These are phyloP conservation scores for Amborella trichopoda DNA, from an alignment of 164 flowering plant genomes.

Conservation along the genomic window DNA sequence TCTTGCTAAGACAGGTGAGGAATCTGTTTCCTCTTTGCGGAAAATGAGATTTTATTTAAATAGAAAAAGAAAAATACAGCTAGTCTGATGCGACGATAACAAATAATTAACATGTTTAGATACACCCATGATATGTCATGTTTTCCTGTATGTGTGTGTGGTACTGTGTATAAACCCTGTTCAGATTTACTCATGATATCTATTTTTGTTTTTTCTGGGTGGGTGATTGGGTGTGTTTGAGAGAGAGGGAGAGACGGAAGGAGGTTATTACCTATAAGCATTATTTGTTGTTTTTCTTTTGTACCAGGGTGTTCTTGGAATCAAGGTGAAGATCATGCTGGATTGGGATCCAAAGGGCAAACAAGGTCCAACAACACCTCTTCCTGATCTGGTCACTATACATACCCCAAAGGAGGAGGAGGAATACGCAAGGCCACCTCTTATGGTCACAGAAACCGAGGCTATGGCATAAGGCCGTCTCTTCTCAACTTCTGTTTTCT, in stretches of 20 bases:
- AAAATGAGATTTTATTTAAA: neutral
- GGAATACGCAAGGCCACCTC: constrained; percentile 5
- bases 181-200: neutral
- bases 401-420: constrained; percentile 20
- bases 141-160: neutral
- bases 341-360: constrained; percentile 26
- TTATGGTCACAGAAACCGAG: neutral
- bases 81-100: too few species aligned
- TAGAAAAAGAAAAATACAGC: too few species aligned
- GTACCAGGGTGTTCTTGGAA: constrained; percentile 22
- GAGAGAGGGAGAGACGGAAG: neutral
- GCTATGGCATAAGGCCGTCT: neutral
- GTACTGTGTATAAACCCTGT: neutral
- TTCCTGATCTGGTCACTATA: constrained; percentile 23
- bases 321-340: constrained; percentile 23
- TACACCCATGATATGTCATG: neutral
- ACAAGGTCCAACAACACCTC: constrained; percentile 20
- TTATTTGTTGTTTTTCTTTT: neutral
- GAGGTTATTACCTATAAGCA: too few species aligned
- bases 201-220: neutral
- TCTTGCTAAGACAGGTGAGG: constrained; percentile 18
- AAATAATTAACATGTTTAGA: too few species aligned
- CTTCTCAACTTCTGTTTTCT: neutral
- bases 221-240: neutral
- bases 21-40: neutral